Base-by-base conservation (phyloP, 176 grass and related monocot genomes). In the Dactylis glomerata region DNA sequence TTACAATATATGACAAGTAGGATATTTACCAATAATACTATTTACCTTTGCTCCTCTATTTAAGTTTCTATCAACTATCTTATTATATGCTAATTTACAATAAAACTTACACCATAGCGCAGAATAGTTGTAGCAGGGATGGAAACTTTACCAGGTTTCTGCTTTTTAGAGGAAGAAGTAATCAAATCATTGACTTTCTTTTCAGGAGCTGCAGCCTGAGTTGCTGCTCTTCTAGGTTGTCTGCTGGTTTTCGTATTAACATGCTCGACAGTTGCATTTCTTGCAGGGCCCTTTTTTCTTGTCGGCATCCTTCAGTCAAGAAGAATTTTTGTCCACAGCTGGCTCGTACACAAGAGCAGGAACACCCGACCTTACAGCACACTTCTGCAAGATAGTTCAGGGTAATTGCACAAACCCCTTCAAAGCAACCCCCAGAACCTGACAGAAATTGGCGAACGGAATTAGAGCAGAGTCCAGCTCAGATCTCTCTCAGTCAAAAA, bases 111-210 rank as follows among this genome's bases (percentile, higher is more conserved):
- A 56, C n/a, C 49, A 41, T 45, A 27, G 8, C 17, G 22, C 52
- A 86, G 28, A 19, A 75, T 38, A 75, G 30, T 34, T 47, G 15
- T 12, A 31, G 10, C 10, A 37, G 58, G n/a, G 34, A 8, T 10
- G 34, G 5, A 0, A 75, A 70, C 34, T 13, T 81, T 92, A 98
- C 96, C 86, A 65, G 89, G 84, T 70, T 91, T 99, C 66, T 61
- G 68, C 68, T 96, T 98, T 76, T 92, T 98, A 28, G 89, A 87
- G 73, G 96, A 98, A 85, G 96, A 95, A 16, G 96, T 89, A 22
- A 98, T 98, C 33, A 98, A 77, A 81, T 95, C 96, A 50, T 90
- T 77, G 81, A 98, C 93, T 89, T 95, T 98, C 86, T 94, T 95
- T 52, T 95, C 89, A 89, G 77, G 49, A 44, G 57, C 70, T 80